Evolutionary conservation across 2,329 filamentous ascomycete species (phyloP).

Genomic region (Xylariaceae sp.): DNA sequence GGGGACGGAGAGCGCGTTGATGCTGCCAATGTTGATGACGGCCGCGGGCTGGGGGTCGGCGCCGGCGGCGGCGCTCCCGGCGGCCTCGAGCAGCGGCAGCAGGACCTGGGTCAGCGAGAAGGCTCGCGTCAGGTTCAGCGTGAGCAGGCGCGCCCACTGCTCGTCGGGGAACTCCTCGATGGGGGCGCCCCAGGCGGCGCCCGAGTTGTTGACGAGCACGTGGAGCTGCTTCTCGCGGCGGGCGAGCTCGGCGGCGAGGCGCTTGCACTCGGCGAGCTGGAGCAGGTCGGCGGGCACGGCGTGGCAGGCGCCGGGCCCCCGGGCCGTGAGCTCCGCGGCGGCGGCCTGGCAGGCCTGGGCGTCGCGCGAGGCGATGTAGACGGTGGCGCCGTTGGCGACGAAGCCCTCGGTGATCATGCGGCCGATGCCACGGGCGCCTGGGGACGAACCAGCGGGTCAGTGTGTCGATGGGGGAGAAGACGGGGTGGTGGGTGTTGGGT

Average conservation of each 20-base stretch:
- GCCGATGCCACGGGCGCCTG: constrained; percentile 57
- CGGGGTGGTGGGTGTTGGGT: neutral
- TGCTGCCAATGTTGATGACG: constrained; percentile 61
- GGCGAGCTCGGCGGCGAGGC: constrained; percentile 47
- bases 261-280: constrained; percentile 49
- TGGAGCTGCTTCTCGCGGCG: constrained; percentile 49
- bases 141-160: constrained; percentile 56
- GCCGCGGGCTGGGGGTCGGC: constrained; percentile 44
- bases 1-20: constrained; percentile 60
- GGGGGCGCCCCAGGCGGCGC: constrained; percentile 59
- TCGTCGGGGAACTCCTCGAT: constrained; percentile 55
- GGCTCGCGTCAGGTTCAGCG: constrained; percentile 64
- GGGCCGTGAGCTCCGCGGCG: constrained; percentile 50
- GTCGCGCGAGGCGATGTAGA: constrained; percentile 64
- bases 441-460: constrained; percentile 8
- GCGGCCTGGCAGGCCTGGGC: constrained; percentile 52
- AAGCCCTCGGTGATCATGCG: constrained; percentile 66
- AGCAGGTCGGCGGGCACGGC: constrained; percentile 63
- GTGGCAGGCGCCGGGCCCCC: constrained; percentile 47
- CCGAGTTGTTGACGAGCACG: constrained; percentile 63
- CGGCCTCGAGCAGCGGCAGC: constrained; percentile 53
- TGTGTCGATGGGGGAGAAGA: neutral
- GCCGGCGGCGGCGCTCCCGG: constrained; percentile 21
- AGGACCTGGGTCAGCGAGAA: constrained; percentile 62
- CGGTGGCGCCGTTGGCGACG: constrained; percentile 58